Percentiles rank a stretch among this genome's conserved stretches.
Evolutionary conservation across 164 flowering plant species (phyloP).

Genomic region (Liquidambar formosana): DNA sequence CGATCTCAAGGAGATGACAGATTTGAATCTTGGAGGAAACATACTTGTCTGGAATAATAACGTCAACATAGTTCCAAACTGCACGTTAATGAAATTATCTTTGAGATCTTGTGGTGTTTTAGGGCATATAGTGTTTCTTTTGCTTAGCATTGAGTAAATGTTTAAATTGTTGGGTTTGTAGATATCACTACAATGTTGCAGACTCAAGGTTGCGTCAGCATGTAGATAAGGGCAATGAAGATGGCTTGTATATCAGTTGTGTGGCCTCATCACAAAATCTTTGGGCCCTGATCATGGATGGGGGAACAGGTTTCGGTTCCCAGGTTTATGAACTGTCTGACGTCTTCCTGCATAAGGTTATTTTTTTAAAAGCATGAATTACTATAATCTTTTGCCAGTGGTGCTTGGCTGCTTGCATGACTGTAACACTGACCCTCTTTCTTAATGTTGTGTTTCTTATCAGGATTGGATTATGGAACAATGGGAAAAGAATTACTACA

Average conservation of each 20-base stretch:
- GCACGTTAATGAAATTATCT: no score
- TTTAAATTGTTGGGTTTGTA: constrained; percentile 26
- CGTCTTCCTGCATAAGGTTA: constrained; percentile 75
- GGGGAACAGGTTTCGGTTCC: constrained; percentile 74
- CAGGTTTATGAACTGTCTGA: constrained; percentile 83
- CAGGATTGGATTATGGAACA: constrained; percentile 99
- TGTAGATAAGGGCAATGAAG: constrained; percentile 86
- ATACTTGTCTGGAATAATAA: no score
- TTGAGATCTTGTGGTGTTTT: neutral
- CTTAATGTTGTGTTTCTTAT: constrained; percentile 2
- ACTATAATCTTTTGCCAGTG: constrained; percentile 7
- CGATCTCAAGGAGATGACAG: no score
- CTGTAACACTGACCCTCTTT: constrained; percentile 7
- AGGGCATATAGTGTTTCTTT: neutral
- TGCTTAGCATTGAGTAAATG: neutral
- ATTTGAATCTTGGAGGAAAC: no score
- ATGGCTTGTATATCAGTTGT: constrained; percentile 78
- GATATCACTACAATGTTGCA: constrained; percentile 93
- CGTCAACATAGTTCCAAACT: no score
- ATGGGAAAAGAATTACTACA: constrained; percentile 89
- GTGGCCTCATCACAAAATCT: constrained; percentile 74
- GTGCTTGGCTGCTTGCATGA: neutral
- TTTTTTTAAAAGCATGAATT: neutral
- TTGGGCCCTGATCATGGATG: constrained; percentile 96
- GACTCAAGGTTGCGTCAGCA: constrained; percentile 80